A percentile compares a stretch with the other conserved stretches of the same genome.
Evolutionary conservation across 2,329 filamentous ascomycete genomes (phyloP).

Genomic region (Eurotiales sp.): DNA sequence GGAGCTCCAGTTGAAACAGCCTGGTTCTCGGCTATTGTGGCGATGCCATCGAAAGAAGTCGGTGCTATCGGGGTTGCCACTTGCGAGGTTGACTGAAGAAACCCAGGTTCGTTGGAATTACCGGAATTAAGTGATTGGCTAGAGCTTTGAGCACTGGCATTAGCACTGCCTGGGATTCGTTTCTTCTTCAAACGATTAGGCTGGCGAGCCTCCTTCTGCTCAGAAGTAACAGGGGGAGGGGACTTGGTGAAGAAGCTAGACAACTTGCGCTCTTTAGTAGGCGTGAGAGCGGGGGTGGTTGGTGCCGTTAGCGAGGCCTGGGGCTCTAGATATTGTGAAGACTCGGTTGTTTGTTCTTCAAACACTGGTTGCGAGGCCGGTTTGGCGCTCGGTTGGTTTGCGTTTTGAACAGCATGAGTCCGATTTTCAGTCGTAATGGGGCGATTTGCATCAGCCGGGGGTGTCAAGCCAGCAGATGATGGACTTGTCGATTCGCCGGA

Average conservation of each 20-base stretch:
- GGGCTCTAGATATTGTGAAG: conserved; percentile 36
- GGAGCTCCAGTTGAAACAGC: conserved; percentile 1
- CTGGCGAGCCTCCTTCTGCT: conserved; percentile 60
- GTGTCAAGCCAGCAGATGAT: conserved; percentile 33
- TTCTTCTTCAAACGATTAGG: conserved; percentile 94
- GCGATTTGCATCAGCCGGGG: conserved; percentile 23
- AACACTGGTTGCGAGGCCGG: conserved; percentile 12
- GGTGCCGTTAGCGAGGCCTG: conserved; percentile 32
- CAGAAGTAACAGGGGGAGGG: conserved; percentile 57
- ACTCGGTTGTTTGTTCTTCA: conserved; percentile 14
- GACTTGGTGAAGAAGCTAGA: conserved; percentile 65
- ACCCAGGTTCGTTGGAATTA: conserved; percentile 36
- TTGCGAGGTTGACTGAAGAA: conserved; percentile 29
- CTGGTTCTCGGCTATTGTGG: conserved; percentile 8
- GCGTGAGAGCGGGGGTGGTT: conserved; percentile 45
- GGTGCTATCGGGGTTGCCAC: conserved; percentile 25
- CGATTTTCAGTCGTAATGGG: conserved; percentile 17
- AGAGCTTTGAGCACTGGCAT: conserved; percentile 87
- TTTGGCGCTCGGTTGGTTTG: conserved; percentile 12
- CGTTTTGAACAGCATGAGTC: not conserved
- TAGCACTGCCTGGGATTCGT: conserved; percentile 68
- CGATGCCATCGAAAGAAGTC: conserved; percentile 16
- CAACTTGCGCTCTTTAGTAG: conserved; percentile 64
- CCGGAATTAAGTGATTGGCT: conserved; percentile 64
- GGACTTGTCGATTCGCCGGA: conserved; percentile 51